Evolutionary conservation across 228 moss, liverwort and hornwort genomes (phyloP), one percentile per base, ranked within the genome.

Genomic region (Sphagnum magellanicum): DNA sequence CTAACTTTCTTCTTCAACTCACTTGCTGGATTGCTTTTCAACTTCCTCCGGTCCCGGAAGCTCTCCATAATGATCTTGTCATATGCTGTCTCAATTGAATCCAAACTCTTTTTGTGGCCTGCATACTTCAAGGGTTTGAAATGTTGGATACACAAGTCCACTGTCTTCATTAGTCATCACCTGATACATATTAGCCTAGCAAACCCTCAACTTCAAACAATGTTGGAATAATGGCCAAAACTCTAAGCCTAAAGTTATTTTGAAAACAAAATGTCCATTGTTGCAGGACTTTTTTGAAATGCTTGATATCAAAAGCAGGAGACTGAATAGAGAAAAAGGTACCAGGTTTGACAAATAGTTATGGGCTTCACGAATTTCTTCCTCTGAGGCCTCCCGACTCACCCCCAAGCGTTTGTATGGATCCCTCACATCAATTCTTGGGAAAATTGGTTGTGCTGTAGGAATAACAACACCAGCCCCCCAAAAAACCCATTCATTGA

Each of bases 21-120:
- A 48, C 75, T 74, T 63, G 81, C 81, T 59, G 81, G 55, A 62
- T 85, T 85, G 14, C 78, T 79, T 67, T 85, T 85, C 12, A 72
- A 55, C 15, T 78, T 81, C 47, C 55, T 85, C 69, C 84, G 75
- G 17, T 85, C 81, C 66, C 84, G 73, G 67, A 85, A 85, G 67
- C 84, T 85, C 16, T 79, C 84, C 81, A 85, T 81, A 55, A 85
- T 81, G 55, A 85, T 85, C 70, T 78, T 81, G 64, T 85, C 84
- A 70, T 85, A 81, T 4, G 84, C 84, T 14, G 78, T 78, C 73
- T 85, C 84, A 50, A 85, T 79, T 7, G 75, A 50, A 65, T 81
- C 84, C 73, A 75, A 73, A 69, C 84, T 85, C 52, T 69, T 85
- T 71, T 85, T 81, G 60, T 85, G 81, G 16, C 53, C 81, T 48